Evolutionary conservation across 1,284 basidiomycete species (phyloP).

Genomic region (Naganishia liquefaciens): DNA sequence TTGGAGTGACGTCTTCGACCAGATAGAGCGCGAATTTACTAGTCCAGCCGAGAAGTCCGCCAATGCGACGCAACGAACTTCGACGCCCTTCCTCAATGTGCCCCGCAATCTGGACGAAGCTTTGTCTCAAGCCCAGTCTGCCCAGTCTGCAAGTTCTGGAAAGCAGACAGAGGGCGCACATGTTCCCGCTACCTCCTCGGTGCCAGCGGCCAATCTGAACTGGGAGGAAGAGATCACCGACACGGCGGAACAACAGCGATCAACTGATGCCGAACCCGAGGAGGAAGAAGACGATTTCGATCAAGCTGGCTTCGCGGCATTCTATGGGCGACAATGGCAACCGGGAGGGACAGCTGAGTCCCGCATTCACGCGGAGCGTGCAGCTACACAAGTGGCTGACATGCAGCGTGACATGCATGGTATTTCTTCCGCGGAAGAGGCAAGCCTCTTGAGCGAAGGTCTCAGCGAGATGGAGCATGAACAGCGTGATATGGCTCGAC

Average conservation of each 20-base stretch:
- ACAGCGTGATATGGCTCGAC: conserved; percentile 12
- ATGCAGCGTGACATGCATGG: conserved; percentile 12
- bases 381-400: background rate
- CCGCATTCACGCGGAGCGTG: conserved; percentile 2
- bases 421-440: conserved; percentile 16
- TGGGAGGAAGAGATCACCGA: conserved; percentile 24
- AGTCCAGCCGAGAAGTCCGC: background rate
- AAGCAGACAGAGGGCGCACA: background rate
- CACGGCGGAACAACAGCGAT: background rate
- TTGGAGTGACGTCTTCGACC: conserved; percentile 18
- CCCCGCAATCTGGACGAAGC: conserved; percentile 24
- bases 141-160: too few relatives aligned
- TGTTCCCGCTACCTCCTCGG: background rate
- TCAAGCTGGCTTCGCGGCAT: conserved; percentile 28
- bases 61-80: background rate
- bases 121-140: conserved; percentile 1
- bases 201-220: conserved; percentile 6
- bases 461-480: conserved; percentile 22
- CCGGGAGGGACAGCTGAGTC: conserved; percentile 7
- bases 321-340: conserved; percentile 31
- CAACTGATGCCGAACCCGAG: background rate
- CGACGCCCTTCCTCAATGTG: conserved; percentile 1
- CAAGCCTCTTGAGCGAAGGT: conserved; percentile 9
- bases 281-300: conserved; percentile 32
- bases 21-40: conserved; percentile 15